Evolutionary conservation across 2,329 filamentous ascomycete genomes (phyloP), one percentile per base, ranked within the genome.

Genomic region (Epichloe uncinata): DNA sequence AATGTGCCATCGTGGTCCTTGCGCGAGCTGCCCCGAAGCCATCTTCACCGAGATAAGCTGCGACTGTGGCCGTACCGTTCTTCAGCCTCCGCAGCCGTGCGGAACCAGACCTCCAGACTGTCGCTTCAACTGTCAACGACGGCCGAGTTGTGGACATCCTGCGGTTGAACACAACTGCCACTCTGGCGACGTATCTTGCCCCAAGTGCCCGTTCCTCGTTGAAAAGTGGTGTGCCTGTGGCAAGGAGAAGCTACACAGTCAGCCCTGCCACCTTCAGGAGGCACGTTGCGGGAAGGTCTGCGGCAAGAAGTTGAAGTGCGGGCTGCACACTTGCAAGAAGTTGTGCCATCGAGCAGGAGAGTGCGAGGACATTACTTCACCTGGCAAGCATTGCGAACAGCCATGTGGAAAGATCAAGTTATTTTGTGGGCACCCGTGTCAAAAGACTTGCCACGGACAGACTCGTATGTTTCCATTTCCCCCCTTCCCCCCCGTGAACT

Each of bases 1-100:
- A 60, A 77, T 95, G 7, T 98, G 93, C 61, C 93, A 98, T 64
- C 87, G 85, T 55, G 93, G 93, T 1, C 76, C 86, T 15, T 98
- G 93, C 59, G 76, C 79, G 34, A 85, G 81, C 33, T 98, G 93
- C 61, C 79, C 85, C 30, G 90, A 97, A 66, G 91, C 90, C 11
- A 83, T 95, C 41, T 96, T 95, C 60, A 86, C 95, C 16, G 91
- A 96, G 57, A 84, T 97, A 48, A 78, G 79, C 57, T 98, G 93
- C 64, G 75, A 87, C 55, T 98, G 93, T 61, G 90, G 91, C 33
- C 77, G 82, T 52, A 96, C 91, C 1, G 77, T 90, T 15, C 73
- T 97, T 15, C 81, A 91, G 49, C 89, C 93, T n/a, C 93, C 93
- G 5, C 78, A 94, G 50, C 89, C 90, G 0, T 98, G 93, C 62